Evolutionary conservation across 345 rosid genomes (phyloP), one percentile per base, ranked within the genome.

Genomic region (Eucalyptus pauciflora): DNA sequence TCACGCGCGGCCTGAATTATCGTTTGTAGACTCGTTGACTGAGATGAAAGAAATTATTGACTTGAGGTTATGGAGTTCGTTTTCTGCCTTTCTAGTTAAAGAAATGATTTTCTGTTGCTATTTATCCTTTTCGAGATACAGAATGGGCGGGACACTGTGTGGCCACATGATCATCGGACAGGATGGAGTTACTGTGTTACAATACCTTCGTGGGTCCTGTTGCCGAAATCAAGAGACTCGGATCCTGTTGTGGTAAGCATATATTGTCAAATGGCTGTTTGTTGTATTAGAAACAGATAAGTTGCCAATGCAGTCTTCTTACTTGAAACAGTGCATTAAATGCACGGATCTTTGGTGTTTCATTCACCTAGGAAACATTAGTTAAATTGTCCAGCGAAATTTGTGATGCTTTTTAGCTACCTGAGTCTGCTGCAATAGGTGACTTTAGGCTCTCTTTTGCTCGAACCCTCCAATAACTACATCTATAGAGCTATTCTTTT

Each of bases 151-250:
- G 95, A 95, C 81, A 98, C 99, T 29, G 90, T 94, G 88, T 97
- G 99, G 99, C 99, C 99, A 1, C 99, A 96, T 87, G 99, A 96
- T 92, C 96, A 93, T 87, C 94, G 91, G 88, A 93, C 96, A 1
- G 99, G 99, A 89, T 98, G 99, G 99, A 97, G 99, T 93, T 98
- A 97, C 92, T 98, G 98, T 89, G 94, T 95, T 56, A 96, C 95
- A 2, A 92, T 98, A 90, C 99, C 99, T 41, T 94, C 99, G 2
- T 98, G 99, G 99, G 93, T 92, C 58, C 94, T 97, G 54, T 94
- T 97, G 87, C 96, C 99, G 14, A 96, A 97, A 91, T 95, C 99
- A 87, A 96, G 95, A 93, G 95, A 96, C 90, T 95, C 99, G 50
- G 99, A 98, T 91, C 99, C 99, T 87, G 95, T 98, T 22, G 99